A percentile compares a stretch with the other conserved stretches of the same genome.
Evolutionary conservation across 2,329 filamentous ascomycete genomes (phyloP).

Genomic region (Pseudogymnoascus sp.): DNA sequence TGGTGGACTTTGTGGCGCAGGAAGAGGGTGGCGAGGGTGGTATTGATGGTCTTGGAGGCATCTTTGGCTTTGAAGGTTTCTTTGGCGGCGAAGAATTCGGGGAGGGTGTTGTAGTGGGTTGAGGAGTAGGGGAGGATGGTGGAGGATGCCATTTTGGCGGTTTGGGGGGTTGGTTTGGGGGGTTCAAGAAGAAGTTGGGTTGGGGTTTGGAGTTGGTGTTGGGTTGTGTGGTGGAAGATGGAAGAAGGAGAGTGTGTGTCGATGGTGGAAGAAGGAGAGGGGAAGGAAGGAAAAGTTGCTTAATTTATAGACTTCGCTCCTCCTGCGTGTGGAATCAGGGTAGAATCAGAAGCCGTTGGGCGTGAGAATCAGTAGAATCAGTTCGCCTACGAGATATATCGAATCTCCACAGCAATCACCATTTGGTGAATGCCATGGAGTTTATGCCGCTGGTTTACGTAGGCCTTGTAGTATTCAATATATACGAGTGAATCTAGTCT

Average conservation of each 20-base stretch:
- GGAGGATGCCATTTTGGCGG: neutral
- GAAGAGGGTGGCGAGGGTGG: neutral
- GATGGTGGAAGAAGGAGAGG: neutral
- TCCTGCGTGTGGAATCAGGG: neutral
- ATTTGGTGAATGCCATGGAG: neutral
- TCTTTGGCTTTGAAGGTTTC: neutral
- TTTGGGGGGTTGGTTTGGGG: neutral
- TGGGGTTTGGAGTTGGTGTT: neutral
- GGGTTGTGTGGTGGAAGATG: neutral
- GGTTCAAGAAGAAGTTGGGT: neutral
- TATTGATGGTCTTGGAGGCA: neutral
- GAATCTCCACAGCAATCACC: neutral
- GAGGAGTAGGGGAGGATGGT: neutral
- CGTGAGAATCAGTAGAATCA: neutral
- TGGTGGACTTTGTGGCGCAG: constrained; percentile 29
- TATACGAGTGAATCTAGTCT: neutral
- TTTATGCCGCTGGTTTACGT: neutral
- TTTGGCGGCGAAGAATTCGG: neutral
- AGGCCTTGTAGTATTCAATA: neutral
- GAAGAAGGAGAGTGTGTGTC: neutral
- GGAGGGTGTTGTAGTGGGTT: neutral
- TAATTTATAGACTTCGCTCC: neutral
- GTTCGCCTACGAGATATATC: neutral
- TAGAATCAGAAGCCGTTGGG: neutral
- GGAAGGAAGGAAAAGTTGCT: neutral